Conservation (phyloP, 2,329 filamentous ascomycete genomes). For the Aureobasidium vineae region DNA sequence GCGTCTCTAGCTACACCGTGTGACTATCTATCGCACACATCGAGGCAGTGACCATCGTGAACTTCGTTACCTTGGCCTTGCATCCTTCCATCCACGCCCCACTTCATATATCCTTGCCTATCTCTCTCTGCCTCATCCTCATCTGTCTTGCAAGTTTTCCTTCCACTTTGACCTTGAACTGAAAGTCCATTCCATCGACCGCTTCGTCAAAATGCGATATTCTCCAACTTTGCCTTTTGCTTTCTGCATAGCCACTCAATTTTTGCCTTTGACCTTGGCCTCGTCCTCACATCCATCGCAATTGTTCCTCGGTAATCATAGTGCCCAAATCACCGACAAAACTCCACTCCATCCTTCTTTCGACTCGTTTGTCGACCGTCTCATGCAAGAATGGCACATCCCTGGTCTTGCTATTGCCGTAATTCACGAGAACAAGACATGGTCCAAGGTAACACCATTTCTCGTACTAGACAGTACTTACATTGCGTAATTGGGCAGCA, state of each 20-base stretch:
- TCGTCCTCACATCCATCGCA: constrained; percentile 7
- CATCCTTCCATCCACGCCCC: constrained; percentile 2
- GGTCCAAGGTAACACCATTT: constrained; percentile 28
- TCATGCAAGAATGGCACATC: constrained; percentile 30
- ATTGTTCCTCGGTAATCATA: not conserved
- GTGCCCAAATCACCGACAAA: not conserved
- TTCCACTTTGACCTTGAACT: not conserved
- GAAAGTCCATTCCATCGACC: not conserved
- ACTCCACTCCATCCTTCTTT: constrained; percentile 26
- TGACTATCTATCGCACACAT: too few relatives aligned
- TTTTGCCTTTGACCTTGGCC: not conserved
- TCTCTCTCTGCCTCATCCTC: not conserved
- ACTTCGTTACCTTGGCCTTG: not conserved
- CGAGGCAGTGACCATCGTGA: not conserved
- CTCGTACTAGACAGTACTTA: not conserved
- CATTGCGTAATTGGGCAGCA: not conserved
- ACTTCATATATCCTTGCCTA: not conserved
- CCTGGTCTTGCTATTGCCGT: constrained; percentile 31
- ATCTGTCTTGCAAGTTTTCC: not conserved
- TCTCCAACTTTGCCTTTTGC: not conserved
- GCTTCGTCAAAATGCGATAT: constrained; percentile 4
- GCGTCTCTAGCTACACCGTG: too few relatives aligned
- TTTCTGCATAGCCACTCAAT: not conserved
- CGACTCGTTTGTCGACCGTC: constrained; percentile 28
- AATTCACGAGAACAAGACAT: constrained; percentile 28